phyloP scores from a whole-genome alignment of 805 yeast genomes.

The Teunomyces aglyptinius region DNA sequence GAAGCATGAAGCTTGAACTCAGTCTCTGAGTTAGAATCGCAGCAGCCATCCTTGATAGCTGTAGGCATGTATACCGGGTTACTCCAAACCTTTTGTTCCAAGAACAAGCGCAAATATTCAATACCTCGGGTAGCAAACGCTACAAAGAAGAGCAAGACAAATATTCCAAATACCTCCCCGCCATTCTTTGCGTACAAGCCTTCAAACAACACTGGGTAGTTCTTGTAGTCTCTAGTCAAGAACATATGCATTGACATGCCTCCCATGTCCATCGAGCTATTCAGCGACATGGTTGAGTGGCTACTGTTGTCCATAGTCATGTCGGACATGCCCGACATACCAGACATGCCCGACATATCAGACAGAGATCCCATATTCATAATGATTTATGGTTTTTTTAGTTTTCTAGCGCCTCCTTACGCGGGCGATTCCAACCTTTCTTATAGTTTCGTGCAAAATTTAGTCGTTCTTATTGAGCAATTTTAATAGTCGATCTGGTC shows the following conservation, averaged over 20 bases:
- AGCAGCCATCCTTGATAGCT: slow-evolving; percentile 1
- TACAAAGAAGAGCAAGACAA: slow-evolving; percentile 55
- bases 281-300: slow-evolving; percentile 9
- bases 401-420: not conserved
- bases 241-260: slow-evolving; percentile 51
- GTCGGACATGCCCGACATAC: not conserved
- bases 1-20: slow-evolving; percentile 2
- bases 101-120: slow-evolving; percentile 56
- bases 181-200: slow-evolving; percentile 50
- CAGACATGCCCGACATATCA: not conserved
- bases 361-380: slow-evolving; percentile 2
- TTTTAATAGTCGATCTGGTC: not conserved
- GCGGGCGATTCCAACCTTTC: not conserved
- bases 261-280: slow-evolving; percentile 15
- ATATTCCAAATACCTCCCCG: slow-evolving; percentile 73
- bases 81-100: slow-evolving; percentile 66
- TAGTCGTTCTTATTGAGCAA: not conserved
- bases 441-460: not conserved
- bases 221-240: slow-evolving; percentile 48
- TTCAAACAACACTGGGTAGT: slow-evolving; percentile 64
- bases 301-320: slow-evolving; percentile 7
- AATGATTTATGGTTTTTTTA: not conserved
- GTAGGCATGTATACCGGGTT: slow-evolving; percentile 29
- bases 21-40: slow-evolving; percentile 6
- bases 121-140: slow-evolving; percentile 61